Evolutionary conservation across 257 asterid genomes (phyloP).

Genomic region (Solanum boliviense): DNA sequence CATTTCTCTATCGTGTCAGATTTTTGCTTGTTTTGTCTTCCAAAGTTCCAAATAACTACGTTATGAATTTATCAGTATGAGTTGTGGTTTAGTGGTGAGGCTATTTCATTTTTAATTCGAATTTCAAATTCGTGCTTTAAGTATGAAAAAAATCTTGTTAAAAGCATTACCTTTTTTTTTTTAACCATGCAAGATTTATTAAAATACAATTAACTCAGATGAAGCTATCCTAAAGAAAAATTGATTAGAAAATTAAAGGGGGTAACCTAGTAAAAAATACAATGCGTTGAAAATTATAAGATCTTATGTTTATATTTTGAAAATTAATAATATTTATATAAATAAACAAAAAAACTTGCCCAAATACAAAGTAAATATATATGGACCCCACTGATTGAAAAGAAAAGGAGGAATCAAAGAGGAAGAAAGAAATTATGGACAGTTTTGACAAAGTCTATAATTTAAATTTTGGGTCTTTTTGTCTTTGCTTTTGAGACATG

Average conservation of each 20-base stretch:
- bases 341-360: not conserved
- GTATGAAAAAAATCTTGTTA: too few relatives aligned
- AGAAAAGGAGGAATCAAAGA: not conserved
- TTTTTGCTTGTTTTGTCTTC: not conserved
- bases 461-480: not conserved
- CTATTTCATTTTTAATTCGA: accelerated
- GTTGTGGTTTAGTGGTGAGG: not conserved
- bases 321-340: too few relatives aligned
- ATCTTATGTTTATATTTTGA: too few relatives aligned
- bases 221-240: too few relatives aligned
- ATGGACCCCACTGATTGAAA: not conserved
- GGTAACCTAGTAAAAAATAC: too few relatives aligned
- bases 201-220: too few relatives aligned
- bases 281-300: too few relatives aligned
- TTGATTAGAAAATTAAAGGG: too few relatives aligned
- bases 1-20: not conserved
- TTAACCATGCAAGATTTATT: too few relatives aligned
- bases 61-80: not conserved
- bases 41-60: not conserved
- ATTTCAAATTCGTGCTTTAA: too few relatives aligned
- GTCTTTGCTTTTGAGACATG: not conserved
- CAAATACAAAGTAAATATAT: not conserved
- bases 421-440: not conserved
- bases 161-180: too few relatives aligned
- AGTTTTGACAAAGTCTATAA: not conserved